Percentiles rank a stretch among this genome's conserved stretches.
Conservation (phyloP, 2,329 filamentous ascomycete genomes). For the Cladosporium halotolerans region DNA sequence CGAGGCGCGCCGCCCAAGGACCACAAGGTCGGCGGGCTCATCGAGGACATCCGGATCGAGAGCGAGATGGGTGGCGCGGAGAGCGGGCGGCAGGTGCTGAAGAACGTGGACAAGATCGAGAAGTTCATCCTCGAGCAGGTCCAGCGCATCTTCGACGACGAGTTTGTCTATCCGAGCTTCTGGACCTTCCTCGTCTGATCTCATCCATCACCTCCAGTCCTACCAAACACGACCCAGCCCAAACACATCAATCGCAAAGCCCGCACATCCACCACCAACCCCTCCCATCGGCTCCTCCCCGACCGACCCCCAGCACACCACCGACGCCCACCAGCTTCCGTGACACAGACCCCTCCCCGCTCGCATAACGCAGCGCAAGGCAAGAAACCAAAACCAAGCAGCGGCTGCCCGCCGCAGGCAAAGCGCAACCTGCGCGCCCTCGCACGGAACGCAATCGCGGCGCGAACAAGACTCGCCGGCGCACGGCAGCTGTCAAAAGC, state of each 20-base stretch:
- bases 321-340: too few species aligned
- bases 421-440: too few species aligned
- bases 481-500: not conserved
- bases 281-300: not conserved
- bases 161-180: conserved; percentile 96
- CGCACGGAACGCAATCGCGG: too few species aligned
- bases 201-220: too few species aligned
- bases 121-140: conserved; percentile 96
- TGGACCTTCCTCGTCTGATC: conserved; percentile 87
- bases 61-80: conserved; percentile 95
- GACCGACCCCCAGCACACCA: not conserved
- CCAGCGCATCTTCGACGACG: conserved; percentile 93
- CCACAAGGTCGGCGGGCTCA: conserved; percentile 55
- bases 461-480: too few species aligned
- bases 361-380: too few species aligned
- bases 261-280: not conserved
- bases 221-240: not conserved
- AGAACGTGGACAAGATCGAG: conserved; percentile 98
- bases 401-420: too few species aligned
- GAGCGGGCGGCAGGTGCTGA: conserved; percentile 85
- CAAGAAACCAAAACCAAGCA: too few species aligned
- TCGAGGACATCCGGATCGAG: conserved; percentile 92
- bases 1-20: conserved; percentile 14
- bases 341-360: too few species aligned
- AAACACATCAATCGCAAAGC: not conserved